phyloP scores from a whole-genome alignment of 1,284 basidiomycete species.

The Malassezia vespertilionis region DNA sequence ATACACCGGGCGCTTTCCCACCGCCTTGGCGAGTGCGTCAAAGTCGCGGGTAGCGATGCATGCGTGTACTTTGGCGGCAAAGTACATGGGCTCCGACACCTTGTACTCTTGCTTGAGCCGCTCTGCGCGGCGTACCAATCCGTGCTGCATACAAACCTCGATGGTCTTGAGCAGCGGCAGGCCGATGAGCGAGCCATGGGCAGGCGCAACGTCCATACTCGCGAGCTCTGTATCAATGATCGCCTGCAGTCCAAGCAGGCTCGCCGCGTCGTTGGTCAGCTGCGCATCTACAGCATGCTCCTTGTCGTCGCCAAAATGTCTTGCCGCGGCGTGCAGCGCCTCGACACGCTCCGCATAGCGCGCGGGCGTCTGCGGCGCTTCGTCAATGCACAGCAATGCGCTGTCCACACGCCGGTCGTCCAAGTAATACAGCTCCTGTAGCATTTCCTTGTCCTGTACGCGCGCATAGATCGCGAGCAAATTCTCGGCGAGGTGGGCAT shows the following conservation, averaged over 20 bases:
- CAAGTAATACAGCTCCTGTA: constrained; percentile 93
- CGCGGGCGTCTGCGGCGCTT: constrained; percentile 42
- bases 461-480: constrained; percentile 41
- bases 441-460: constrained; percentile 64
- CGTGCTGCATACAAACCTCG: constrained; percentile 27
- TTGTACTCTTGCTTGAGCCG: constrained; percentile 40
- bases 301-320: constrained; percentile 69
- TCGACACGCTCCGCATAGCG: constrained; percentile 19
- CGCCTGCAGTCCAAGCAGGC: constrained; percentile 68
- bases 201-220: not conserved
- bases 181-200: constrained; percentile 14
- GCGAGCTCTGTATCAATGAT: constrained; percentile 66
- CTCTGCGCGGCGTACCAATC: constrained; percentile 35
- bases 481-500: constrained; percentile 30
- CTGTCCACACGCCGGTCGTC: constrained; percentile 89
- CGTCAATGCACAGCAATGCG: constrained; percentile 72
- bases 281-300: constrained; percentile 43
- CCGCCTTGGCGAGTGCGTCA: constrained; percentile 20
- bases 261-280: constrained; percentile 78
- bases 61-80: constrained; percentile 24
- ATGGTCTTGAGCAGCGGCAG: constrained; percentile 38
- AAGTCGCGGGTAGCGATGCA: constrained; percentile 26
- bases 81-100: constrained; percentile 34
- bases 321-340: constrained; percentile 67
- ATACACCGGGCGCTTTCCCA: constrained; percentile 66